These are phyloP conservation scores for Alternaria sp. DNA, from an alignment of 2,329 filamentous ascomycete species.

Conservation along the genomic window DNA sequence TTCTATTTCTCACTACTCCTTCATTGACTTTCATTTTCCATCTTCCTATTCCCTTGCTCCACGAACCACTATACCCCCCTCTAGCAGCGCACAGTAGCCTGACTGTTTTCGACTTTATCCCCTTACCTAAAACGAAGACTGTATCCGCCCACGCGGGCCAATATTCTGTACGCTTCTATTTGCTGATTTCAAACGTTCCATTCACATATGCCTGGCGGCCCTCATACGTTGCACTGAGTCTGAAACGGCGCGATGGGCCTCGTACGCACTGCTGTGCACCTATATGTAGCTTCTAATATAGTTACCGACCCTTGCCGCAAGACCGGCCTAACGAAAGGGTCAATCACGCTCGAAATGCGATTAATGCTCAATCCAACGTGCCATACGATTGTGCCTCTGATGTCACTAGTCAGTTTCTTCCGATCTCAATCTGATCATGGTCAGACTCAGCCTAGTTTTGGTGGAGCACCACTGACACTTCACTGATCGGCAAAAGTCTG, in stretches of 20 bases:
- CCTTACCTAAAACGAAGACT: conserved; percentile 45
- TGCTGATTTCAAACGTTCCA: conserved; percentile 8
- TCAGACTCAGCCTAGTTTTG: background rate
- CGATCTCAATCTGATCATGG: background rate
- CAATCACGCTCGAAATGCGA: conserved; percentile 15
- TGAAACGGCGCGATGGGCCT: conserved; percentile 24
- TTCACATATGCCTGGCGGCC: conserved; percentile 4
- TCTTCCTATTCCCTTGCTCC: conserved; percentile 15
- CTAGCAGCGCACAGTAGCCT: conserved; percentile 18
- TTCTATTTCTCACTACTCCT: conserved; percentile 20
- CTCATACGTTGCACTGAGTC: conserved; percentile 12
- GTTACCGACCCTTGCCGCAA: conserved; percentile 18
- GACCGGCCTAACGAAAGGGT: conserved; percentile 13
- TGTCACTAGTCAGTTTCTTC: conserved; percentile 5
- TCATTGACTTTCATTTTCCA: conserved; percentile 1
- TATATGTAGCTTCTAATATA: conserved; percentile 26
- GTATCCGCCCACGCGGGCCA: conserved; percentile 51
- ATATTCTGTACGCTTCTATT: conserved; percentile 36
- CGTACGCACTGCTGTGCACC: conserved; percentile 19
- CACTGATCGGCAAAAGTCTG: conserved; percentile 12
- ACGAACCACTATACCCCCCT: conserved; percentile 45
- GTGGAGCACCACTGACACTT: conserved; percentile 8
- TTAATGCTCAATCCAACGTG: conserved; percentile 12
- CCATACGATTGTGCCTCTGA: conserved; percentile 1
- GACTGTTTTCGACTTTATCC: conserved; percentile 22